Base-by-base conservation (phyloP, 129 eudicot species). In the Dittrichia graveolens region DNA sequence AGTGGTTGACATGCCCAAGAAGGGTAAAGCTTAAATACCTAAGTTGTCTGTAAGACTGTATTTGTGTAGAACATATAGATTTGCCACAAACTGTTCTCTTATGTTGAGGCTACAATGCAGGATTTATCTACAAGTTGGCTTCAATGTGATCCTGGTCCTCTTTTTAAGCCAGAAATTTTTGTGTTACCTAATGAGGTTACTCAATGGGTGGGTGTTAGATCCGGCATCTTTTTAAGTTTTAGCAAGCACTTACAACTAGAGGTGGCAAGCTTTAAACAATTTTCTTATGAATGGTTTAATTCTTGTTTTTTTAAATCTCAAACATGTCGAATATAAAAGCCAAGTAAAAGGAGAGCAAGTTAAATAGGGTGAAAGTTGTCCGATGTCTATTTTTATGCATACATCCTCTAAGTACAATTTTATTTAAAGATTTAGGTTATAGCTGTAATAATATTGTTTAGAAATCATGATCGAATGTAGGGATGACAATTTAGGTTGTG, bases 1-100 rank as follows among this genome's bases (percentile, higher is more conserved):
- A 76, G 79, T 91, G 97, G 97, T 50, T 91, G 70, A 91, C 97
- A 74, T 91, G 97, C 81, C 96, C 93, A 69, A 84, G 97, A 79
- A 84, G 80, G 90, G 96, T 91, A 71, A 24, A 69, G 37, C 60
- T 47, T 5, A 12, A 37, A 1, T 59, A 3, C 53, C 6, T 19
- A 35, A 7, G 54, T 38, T 35, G 3, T 71, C 34, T 37, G 16
- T 13, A 35, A 34, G 31, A 24, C 31, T 24, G 31, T 24, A 24
- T 24, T 31, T 37, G 16, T 37, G 3, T 6, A 37, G 12, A 41
- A 39, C 16, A 57, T 52, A 31, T 52, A 40, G 41, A 57, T 37
- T 40, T 59, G 40, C 78, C 44, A 11, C 43, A 52, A 60, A 48
- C 3, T 43, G 41, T 61, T 71, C 41, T 64, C 57, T 75, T 37